Conservation (phyloP, 163 green algal genomes). For the Scenedesmus sp. region DNA sequence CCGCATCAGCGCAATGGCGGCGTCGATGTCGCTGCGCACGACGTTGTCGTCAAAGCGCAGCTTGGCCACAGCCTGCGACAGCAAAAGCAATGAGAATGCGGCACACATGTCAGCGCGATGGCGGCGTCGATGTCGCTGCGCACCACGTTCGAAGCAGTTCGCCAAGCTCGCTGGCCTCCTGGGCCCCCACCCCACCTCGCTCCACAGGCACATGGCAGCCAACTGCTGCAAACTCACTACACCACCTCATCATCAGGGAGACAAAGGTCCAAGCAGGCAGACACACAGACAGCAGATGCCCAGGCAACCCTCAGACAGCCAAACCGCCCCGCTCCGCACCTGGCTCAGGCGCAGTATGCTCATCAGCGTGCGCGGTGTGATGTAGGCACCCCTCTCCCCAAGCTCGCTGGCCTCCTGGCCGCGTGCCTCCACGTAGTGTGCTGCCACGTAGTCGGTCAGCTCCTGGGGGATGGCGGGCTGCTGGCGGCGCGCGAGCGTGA, state of each 20-base stretch:
- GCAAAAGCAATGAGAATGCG: not conserved
- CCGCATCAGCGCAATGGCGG: slow-evolving; percentile 95
- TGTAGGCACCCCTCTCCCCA: slow-evolving; percentile 84
- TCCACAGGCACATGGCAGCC: not conserved
- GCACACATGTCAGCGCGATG: too few species aligned
- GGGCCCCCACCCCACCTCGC: too few species aligned
- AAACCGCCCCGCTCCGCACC: slow-evolving; percentile 55
- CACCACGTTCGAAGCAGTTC: too few species aligned
- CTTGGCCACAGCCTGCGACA: slow-evolving; percentile 85
- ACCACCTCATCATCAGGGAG: too few species aligned
- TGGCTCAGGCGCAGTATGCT: slow-evolving; percentile 94
- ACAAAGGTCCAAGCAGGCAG: too few species aligned
- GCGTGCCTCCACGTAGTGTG: slow-evolving; percentile 70
- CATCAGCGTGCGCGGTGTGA: slow-evolving; percentile 96
- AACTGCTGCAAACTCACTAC: not conserved
- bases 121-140: too few species aligned
- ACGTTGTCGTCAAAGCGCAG: slow-evolving; percentile 82
- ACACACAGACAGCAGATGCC: not conserved
- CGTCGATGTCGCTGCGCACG: slow-evolving; percentile 90
- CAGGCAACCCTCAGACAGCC: not conserved
- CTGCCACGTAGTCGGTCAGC: slow-evolving; percentile 90
- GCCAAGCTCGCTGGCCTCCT: too few species aligned
- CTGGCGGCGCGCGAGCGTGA: slow-evolving; percentile 80
- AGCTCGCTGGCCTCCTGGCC: slow-evolving; percentile 70
- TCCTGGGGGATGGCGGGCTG: slow-evolving; percentile 83